Evolutionary conservation across 345 rosid genomes (phyloP).

Genomic region (Gossypium anomalum): DNA sequence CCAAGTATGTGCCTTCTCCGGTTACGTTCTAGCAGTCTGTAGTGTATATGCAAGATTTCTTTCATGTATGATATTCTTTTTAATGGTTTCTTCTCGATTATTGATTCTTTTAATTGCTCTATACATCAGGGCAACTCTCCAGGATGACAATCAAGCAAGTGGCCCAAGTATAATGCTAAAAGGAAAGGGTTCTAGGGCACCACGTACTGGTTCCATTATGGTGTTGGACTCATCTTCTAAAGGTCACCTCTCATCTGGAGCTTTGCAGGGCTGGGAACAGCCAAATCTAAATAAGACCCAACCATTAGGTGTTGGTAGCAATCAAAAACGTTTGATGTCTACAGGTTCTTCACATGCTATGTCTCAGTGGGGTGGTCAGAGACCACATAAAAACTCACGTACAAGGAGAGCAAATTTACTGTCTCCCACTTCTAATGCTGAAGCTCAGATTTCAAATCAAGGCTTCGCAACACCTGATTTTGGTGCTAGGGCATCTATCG

Average conservation of each 20-base stretch:
- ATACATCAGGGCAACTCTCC: conserved; percentile 53
- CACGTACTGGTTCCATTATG: conserved; percentile 59
- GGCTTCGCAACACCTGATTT: conserved; percentile 55
- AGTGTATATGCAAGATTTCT: background rate
- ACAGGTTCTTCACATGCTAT: conserved; percentile 66
- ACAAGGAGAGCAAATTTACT: conserved; percentile 72
- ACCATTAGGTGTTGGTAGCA: conserved; percentile 36
- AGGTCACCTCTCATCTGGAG: conserved; percentile 46
- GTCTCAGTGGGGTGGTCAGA: conserved; percentile 94
- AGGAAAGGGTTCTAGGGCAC: conserved; percentile 63
- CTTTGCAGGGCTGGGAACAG: conserved; percentile 55
- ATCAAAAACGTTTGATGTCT: conserved; percentile 38
- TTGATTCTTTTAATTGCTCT: conserved; percentile 20
- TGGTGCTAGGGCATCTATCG: conserved; percentile 51
- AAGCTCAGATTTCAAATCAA: conserved; percentile 51
- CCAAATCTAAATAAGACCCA: conserved; percentile 40
- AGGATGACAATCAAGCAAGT: conserved; percentile 50
- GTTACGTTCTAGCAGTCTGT: conserved; percentile 11
- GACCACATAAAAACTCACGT: conserved; percentile 79
- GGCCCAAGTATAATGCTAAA: conserved; percentile 48
- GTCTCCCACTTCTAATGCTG: conserved; percentile 56
- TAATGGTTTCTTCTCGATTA: conserved; percentile 6
- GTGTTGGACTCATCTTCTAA: conserved; percentile 65
- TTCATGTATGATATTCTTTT: background rate
- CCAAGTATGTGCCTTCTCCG: conserved; percentile 47